Base-by-base conservation (phyloP, 495 filamentous ascomycete genomes). In the Penicillium daleae region DNA sequence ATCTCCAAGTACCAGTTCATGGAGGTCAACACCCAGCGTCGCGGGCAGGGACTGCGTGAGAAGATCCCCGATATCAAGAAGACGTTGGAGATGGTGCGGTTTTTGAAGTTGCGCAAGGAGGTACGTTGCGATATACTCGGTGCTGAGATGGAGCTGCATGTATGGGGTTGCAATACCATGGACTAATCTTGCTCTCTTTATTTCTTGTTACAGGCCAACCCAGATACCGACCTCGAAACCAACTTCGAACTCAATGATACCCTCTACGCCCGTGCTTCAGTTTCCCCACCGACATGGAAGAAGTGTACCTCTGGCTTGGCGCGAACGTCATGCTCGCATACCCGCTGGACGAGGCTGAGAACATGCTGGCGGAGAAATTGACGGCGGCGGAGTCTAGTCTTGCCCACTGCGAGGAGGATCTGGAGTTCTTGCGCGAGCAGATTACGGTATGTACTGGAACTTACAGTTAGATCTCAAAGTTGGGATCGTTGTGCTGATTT, bases 1-100 rank as follows among this genome's bases (percentile, higher is more conserved):
- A 98, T 99, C 67, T 93, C 94, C 57, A 98, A 99, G 83, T 99
- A 99, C 80, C 96, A 98, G 75, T 99, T 97, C 79, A 99, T 99
- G 95, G 92, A 98, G 81, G 83, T 89, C 67, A 98, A 97, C 78
- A 91, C 91, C 27, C 88, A 94, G 68, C 82, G 90, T 52, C 87
- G 95, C 50, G 88, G 89, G n/a, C 83, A 82, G 12, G 92, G 93
- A 17, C 78, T 98, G 48, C 90, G 87, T 72, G 95, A 97, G 66
- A 99, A 97, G 83, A 90, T 98, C 68, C 95, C 95, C 1, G 95
- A 99, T 74, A 97, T 99, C 66, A 87, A 90, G 65, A 98, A 97
- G 83, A 97, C 96, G n/a, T 76, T 98, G 64, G 96, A 98, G 35
- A 97, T 91, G 46, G 94, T 97, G 22, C 79, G 78, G 51, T 99